Base-by-base conservation (phyloP, 306 rosid species). In the Adenanthera pavonina region DNA sequence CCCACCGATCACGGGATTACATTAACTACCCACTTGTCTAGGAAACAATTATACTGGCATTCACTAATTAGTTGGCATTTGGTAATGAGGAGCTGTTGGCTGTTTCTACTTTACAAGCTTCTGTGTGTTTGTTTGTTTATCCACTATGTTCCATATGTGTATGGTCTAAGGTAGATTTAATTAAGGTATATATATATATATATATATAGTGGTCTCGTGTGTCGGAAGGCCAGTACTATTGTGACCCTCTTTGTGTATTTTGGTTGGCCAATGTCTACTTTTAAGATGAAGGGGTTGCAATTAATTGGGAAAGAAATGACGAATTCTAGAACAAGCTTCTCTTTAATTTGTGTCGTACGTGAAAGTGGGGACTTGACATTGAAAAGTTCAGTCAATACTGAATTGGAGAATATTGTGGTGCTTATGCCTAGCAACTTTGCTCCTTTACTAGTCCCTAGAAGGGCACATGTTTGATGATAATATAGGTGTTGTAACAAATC, bases 71-170 rank as follows among this genome's bases (percentile, higher is more conserved):
- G 36, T 1, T 69, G 53, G 36, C 33, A n/a, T n/a, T n/a, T n/a
- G n/a, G n/a, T n/a, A 69, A n/a, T 20, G 56, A 20, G n/a, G 38
- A 69, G 36, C 40, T 69, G 74, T 69, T 56, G 74, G 74, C 19
- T 19, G 74, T 44, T 44, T 69, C 74, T 69, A 69, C 38, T 69
- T 25, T 44, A 8, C 34, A 15, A 17, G 33, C 73, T 19, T 40
- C 1, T 38, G 2, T 67, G 34, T 43, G 51, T 2, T 40, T 9
- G 49, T 17, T 43, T 1, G 9, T 3, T 59, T 14, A 20, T 56
- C 43, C 35, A n/a, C 17, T 68, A 1, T 43, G 49, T 43, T 68
- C 52, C 16, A n/a, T 19, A 41, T 67, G 33, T 43, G 46, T 12
- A 40, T 13, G 20, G 25, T 66, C 25, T 7, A 66, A 66, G 33